Evolutionary conservation across 768 basidiomycete genomes (phyloP), one percentile per base, ranked within the genome.

Genomic region (Leccinellum luteum): DNA sequence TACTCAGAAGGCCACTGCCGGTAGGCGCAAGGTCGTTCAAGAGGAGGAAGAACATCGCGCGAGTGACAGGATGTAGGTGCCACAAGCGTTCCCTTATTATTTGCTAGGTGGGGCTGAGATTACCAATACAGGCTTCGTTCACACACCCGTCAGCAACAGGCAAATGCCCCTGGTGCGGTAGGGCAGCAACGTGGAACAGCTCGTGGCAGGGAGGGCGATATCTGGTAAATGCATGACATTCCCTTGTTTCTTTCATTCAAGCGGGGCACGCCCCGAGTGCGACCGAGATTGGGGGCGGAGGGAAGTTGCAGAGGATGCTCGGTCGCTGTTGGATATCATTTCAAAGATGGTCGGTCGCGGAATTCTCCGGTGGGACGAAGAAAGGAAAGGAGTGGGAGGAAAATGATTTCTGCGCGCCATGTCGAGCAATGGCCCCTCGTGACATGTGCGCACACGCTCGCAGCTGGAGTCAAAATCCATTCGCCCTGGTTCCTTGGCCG

Each of bases 31-130:
- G 79, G 86, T 92, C 23, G 85, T 90, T 45, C 88, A 89, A 66
- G 90, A 92, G 64, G 90, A 91, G 53, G 90, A 92, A 55, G 90
- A 92, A 67, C 90, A 87, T 67, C 86, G 88, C 62, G 80, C 81
- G 55, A 91, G 85, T 67, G 90, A 92, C 72, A 78, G 90, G 72
- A 90, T 92, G 90, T 92, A 79, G 79, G 89, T 66, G 66, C 60
- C 56, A 59, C 49, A 60, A 55, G 51, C n/a, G n/a, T 64, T 60
- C 23, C 48, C 62, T 65, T 65, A 48, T 52, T 51, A 25, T 15
- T 6, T 51, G 59, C 34, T 61, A 57, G 30, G 31, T 50, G 47
- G 17, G 10, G 43, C 68, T 72, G 45, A 71, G 14, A 41, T 30
- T 41, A 19, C 49, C 49, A 38, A 23, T 47, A 28, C 66, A 92